phyloP scores from a whole-genome alignment of 2,329 filamentous ascomycete species.

The Dactylellina leptospora region DNA sequence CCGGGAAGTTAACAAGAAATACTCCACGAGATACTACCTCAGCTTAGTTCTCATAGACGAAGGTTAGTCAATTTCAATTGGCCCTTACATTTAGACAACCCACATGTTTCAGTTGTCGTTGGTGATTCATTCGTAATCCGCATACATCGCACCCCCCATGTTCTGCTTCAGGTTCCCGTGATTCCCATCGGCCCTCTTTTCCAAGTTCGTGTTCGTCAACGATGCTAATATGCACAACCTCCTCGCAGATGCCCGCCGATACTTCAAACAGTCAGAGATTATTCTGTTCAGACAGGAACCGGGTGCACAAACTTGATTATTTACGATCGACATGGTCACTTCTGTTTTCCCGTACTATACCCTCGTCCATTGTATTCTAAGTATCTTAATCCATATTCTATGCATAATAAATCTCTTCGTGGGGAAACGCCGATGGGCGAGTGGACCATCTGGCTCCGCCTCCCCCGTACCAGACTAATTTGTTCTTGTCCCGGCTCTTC shows the following conservation, averaged over 20 bases:
- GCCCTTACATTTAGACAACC: neutral
- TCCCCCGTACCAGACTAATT: slow-evolving; percentile 24
- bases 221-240: slow-evolving; percentile 40
- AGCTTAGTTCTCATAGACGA: slow-evolving; percentile 95
- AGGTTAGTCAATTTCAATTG: slow-evolving; percentile 65
- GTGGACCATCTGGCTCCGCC: slow-evolving; percentile 26
- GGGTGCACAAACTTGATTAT: slow-evolving; percentile 50
- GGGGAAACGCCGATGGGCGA: slow-evolving; percentile 43
- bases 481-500: slow-evolving; percentile 9
- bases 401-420: slow-evolving; percentile 50
- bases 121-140: slow-evolving; percentile 38
- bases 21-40: slow-evolving; percentile 96
- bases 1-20: slow-evolving; percentile 99
- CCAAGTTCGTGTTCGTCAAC: slow-evolving; percentile 16
- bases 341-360: slow-evolving; percentile 43
- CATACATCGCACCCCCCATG: slow-evolving; percentile 10
- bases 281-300: slow-evolving; percentile 82
- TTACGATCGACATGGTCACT: slow-evolving; percentile 33
- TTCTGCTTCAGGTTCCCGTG: slow-evolving; percentile 32
- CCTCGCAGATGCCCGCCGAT: slow-evolving; percentile 83
- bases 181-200: slow-evolving; percentile 50
- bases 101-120: slow-evolving; percentile 47
- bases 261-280: slow-evolving; percentile 99
- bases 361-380: slow-evolving; percentile 50
- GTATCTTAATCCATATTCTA: slow-evolving; percentile 40